Conservation (phyloP, 2,329 filamentous ascomycete species). For the Botrytis paeoniae region DNA sequence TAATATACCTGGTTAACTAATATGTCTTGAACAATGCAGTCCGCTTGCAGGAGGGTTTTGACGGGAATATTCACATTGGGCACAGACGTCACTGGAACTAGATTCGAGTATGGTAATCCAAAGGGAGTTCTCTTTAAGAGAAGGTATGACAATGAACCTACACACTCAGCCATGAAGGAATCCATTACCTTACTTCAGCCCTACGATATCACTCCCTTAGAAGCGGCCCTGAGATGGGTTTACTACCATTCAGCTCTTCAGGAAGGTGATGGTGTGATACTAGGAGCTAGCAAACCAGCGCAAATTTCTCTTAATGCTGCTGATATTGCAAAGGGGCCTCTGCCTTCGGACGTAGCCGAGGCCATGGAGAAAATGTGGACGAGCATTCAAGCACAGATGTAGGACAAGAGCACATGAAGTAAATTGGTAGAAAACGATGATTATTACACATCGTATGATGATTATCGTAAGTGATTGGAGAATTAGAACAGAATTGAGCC, state of each 20-base stretch:
- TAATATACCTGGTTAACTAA: background rate
- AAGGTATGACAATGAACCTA: background rate
- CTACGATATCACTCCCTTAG: background rate
- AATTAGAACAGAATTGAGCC: background rate
- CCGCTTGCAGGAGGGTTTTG: background rate
- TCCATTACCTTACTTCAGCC: background rate
- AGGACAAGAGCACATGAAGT: background rate
- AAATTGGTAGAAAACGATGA: background rate
- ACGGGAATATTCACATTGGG: background rate
- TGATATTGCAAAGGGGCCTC: slow-evolving; percentile 5
- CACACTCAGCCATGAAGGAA: background rate
- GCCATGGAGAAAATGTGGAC: background rate
- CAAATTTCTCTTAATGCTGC: slow-evolving; percentile 1
- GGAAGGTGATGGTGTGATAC: background rate
- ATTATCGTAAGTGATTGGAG: background rate
- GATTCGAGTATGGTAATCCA: background rate
- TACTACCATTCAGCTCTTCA: background rate
- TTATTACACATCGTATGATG: background rate
- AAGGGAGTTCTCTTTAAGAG: background rate
- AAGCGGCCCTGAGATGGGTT: slow-evolving; percentile 1
- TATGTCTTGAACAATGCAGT: background rate
- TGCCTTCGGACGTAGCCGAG: background rate
- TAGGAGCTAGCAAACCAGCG: background rate
- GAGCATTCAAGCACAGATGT: background rate
- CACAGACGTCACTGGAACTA: background rate